phyloP scores from a whole-genome alignment of 1,284 basidiomycete species.

The Microbotryum saponariae region DNA sequence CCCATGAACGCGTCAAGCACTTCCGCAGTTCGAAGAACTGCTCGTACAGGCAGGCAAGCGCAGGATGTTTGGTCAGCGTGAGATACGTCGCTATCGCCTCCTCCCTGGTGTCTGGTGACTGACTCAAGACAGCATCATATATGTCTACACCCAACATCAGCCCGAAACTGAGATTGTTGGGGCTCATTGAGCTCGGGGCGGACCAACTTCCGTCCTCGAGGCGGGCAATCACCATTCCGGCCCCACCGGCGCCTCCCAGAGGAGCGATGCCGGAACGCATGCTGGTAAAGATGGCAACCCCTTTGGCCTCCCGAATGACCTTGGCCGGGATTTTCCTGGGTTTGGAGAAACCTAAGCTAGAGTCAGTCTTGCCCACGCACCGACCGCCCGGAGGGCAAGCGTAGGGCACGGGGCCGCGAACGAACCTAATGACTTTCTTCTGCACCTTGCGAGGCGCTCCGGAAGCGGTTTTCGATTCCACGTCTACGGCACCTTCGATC shows the following conservation, averaged over 20 bases:
- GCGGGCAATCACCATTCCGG: constrained; percentile 45
- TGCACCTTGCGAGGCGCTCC: constrained; percentile 24
- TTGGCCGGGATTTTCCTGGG: constrained; percentile 48
- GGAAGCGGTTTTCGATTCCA: constrained; percentile 35
- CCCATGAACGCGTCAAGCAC: constrained; percentile 47
- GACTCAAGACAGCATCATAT: constrained; percentile 43
- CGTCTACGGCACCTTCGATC: constrained; percentile 29
- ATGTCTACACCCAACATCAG: constrained; percentile 45
- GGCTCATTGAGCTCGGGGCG: constrained; percentile 46
- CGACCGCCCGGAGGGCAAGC: constrained; percentile 29
- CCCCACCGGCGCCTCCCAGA: constrained; percentile 49
- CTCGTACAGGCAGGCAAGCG: constrained; percentile 6
- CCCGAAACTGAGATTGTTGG: constrained; percentile 47
- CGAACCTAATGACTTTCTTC: constrained; percentile 26
- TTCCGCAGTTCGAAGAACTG: constrained; percentile 46
- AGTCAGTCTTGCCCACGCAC: constrained; percentile 38
- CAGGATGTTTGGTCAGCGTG: not conserved
- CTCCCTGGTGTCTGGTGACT: not conserved
- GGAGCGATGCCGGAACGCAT: constrained; percentile 48
- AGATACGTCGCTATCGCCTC: not conserved
- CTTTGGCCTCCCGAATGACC: constrained; percentile 44
- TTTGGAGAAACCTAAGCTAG: too few relatives aligned
- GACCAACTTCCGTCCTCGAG: constrained; percentile 48
- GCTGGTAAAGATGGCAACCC: constrained; percentile 47
- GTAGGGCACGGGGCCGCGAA: constrained; percentile 18